These are phyloP conservation scores for Daldinia eschscholtzii DNA, from an alignment of 2,329 filamentous ascomycete species.

Conservation along the genomic window DNA sequence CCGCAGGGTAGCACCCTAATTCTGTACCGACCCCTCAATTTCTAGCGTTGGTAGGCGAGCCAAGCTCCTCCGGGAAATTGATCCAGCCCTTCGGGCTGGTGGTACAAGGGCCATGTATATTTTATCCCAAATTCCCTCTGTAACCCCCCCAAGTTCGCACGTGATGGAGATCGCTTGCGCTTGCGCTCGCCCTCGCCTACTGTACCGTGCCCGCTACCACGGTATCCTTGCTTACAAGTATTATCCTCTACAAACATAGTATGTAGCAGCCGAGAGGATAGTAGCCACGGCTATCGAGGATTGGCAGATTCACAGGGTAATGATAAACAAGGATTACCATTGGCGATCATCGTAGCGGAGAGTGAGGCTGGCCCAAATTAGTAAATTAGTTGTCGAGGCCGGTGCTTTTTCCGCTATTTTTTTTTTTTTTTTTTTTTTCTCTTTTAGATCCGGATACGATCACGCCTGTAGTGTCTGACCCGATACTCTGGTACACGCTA, in stretches of 20 bases:
- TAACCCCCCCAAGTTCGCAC: conserved; percentile 34
- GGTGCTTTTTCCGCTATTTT: conserved; percentile 21
- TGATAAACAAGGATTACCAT: conserved; percentile 36
- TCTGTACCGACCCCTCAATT: conserved; percentile 43
- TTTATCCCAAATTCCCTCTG: conserved; percentile 9
- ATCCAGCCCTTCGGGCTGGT: conserved; percentile 44
- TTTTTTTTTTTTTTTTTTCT: conserved; percentile 31
- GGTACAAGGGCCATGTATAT: conserved; percentile 25
- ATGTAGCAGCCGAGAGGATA: conserved; percentile 20
- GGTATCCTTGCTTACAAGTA: conserved; percentile 28
- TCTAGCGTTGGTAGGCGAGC: conserved; percentile 37
- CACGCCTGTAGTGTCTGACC: conserved; percentile 50
- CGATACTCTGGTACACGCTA: conserved; percentile 54
- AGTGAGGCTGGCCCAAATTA: conserved; percentile 43
- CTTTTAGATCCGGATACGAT: conserved; percentile 45
- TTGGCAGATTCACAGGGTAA: conserved; percentile 35
- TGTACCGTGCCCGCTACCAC: conserved; percentile 11
- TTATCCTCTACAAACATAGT: conserved; percentile 12
- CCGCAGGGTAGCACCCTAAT: conserved; percentile 41
- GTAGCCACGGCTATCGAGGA: conserved; percentile 24
- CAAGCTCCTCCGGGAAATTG: conserved; percentile 41
- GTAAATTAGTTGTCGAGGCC: conserved; percentile 39
- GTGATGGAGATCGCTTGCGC: conserved; percentile 30
- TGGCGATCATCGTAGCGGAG: conserved; percentile 37
- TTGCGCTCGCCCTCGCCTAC: neutral